Evolutionary conservation across 306 rosid species (phyloP), one percentile per base, ranked within the genome.

Genomic region (Cicer chorassanicum): DNA sequence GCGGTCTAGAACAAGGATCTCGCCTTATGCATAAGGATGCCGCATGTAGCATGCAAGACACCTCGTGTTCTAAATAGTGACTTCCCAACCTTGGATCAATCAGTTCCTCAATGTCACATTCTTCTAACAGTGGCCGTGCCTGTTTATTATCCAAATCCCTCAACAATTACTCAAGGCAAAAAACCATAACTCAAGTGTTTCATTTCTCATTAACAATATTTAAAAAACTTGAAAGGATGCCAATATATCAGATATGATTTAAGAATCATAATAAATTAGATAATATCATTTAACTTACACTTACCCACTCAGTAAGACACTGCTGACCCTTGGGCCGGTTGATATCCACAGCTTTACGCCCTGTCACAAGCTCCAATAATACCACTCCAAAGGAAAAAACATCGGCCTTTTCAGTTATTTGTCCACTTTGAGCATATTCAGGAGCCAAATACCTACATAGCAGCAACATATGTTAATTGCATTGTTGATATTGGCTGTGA

Each of bases 391-490:
- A 92, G 6, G 99, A 95, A 78, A 90, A 95, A 57, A 92, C 98
- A 82, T 95, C 99, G 29, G 99, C 98, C 78, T 95, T 95, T 64
- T 95, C 99, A 7, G 99, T 95, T 78, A 95, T 88, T 86, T 95
- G 99, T 76, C 99, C 99, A 59, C 98, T 95, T 76, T 95, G 98
- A 70, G 99, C 96, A 80, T 95, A 95, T 65, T 92, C 99, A 11
- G 99, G 99, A 76, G 99, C 98, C 88, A 95, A 84, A 78, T 95
- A 95, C 81, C 99, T 95, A 68, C 65, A 82, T 4, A 49, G 65
- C 41, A 79, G 72, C 70, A 56, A 11, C 57, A 68, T 8, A 82
- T 21, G 6, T 57, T 44, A 44, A 75, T 73, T 59, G 70, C 46
- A 85, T 50, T 55, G 68, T 43, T 46, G 53, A 60, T 34, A 68